Conservation (phyloP, 1,139 yeast genomes). For the Yamadazyma dushanensis region DNA sequence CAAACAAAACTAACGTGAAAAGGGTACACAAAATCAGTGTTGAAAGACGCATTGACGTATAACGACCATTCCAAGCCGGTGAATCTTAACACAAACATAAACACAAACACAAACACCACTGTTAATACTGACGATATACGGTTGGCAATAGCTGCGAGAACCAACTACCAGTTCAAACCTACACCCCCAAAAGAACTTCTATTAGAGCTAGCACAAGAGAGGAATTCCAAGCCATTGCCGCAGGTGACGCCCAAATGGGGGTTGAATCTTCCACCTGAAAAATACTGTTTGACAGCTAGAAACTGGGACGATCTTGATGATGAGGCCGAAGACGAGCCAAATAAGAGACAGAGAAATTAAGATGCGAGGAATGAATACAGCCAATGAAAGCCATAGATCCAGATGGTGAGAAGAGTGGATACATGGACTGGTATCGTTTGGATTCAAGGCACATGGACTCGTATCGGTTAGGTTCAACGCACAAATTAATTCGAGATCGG, state of each 20-base stretch:
- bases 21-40: conserved; percentile 73
- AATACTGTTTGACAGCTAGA: conserved; percentile 85
- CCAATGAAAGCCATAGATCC: not conserved
- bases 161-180: conserved; percentile 93
- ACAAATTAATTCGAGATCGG: not conserved
- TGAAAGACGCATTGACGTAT: conserved; percentile 86
- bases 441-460: too few relatives aligned
- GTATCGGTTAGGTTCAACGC: too few relatives aligned
- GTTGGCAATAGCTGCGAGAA: conserved; percentile 88
- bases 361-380: not conserved
- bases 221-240: conserved; percentile 87
- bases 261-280: conserved; percentile 92
- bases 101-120: conserved; percentile 42
- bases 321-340: conserved; percentile 28
- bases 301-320: conserved; percentile 60
- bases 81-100: conserved; percentile 32
- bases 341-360: conserved; percentile 5
- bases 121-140: conserved; percentile 87
- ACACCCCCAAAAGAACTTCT: conserved; percentile 91
- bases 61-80: conserved; percentile 71
- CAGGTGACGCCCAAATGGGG: conserved; percentile 94
- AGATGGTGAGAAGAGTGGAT: not conserved
- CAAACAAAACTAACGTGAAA: conserved; percentile 27
- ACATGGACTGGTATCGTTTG: too few relatives aligned
- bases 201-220: conserved; percentile 86